These are phyloP conservation scores for Saitozyma sp. DNA, from an alignment of 768 basidiomycete genomes.

Conservation along the genomic window DNA sequence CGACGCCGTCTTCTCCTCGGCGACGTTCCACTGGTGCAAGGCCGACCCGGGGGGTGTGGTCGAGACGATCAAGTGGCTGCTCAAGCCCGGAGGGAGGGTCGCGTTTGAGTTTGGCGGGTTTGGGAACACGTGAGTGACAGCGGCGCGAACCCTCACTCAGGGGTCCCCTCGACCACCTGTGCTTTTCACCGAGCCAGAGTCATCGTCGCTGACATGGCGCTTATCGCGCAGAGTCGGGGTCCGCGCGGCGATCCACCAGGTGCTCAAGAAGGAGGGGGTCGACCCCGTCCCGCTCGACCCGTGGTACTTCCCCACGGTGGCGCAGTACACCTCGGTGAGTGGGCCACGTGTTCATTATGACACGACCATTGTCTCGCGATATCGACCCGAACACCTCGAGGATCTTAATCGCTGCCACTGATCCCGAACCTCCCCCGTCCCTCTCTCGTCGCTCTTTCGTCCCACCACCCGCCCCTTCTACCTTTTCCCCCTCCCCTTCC, in stretches of 20 bases:
- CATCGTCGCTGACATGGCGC: background rate
- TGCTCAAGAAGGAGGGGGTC: conserved; percentile 59
- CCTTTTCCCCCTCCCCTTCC: too few relatives aligned
- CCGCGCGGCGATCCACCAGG: conserved; percentile 61
- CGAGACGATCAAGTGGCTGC: conserved; percentile 60
- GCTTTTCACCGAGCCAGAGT: background rate
- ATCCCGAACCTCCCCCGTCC: background rate
- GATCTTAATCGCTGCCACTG: too few relatives aligned
- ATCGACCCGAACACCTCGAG: background rate
- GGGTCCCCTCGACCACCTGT: too few relatives aligned
- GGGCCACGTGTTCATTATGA: conserved; percentile 38
- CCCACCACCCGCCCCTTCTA: too few relatives aligned
- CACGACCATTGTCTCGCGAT: conserved; percentile 50
- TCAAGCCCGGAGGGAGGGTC: conserved; percentile 71
- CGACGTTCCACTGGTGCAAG: conserved; percentile 84
- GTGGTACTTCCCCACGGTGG: conserved; percentile 78
- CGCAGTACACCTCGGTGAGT: conserved; percentile 64
- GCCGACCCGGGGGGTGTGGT: conserved; percentile 67
- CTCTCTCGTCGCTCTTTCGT: too few relatives aligned
- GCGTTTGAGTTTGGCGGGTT: conserved; percentile 77
- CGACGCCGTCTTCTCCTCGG: conserved; percentile 78
- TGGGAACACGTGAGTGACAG: conserved; percentile 62
- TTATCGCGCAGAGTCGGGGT: conserved; percentile 56
- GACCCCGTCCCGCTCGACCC: conserved; percentile 68
- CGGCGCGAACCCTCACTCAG: background rate